Base-by-base conservation (phyloP, 2,329 filamentous ascomycete species). In the Calonectria pauciramosa region DNA sequence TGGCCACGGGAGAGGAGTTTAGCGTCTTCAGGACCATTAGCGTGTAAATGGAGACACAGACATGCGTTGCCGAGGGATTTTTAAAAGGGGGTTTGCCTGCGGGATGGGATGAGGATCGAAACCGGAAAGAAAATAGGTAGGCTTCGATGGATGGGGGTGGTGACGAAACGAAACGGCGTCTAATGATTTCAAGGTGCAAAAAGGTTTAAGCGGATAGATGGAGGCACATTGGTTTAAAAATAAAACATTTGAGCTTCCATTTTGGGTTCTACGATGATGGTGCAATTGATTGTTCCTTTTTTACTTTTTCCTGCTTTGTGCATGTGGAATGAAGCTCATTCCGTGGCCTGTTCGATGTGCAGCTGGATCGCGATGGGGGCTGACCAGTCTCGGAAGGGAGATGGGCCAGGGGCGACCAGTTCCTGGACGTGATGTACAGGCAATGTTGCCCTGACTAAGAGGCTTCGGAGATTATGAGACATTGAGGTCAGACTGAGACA, bases 1-100 rank as follows among this genome's bases (percentile, higher is more conserved):
- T 99, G 86, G 96, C 95, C 2, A 99, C 97, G 0, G 97, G 97
- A 13, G 94, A 96, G 82, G 93, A 93, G 85, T 98, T 99, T 86
- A 95, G 94, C 82, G 92, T 96, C 64, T 95, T 96, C 86, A 93
- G 94, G 84, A 96, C 94, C 2, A 96, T 96, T 82, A 95, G 93
- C 84, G 94, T 96, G 71, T 96, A 89, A 84, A 20, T 13, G 3
- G 32, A 20, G 23, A 64, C 26, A n/a, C 28, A 20, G 23, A 64
- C 26, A n/a, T 36, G 34, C 30, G 5, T 28, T 28, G 54, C 26
- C 30, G 32, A 69, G 38, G 38, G 30, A 60, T 38, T 47, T 47
- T 10, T 20, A 59, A 59, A 30, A n/a, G 28, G n/a, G 47, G 26
- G 11, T 18, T 8, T 16, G 38, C 3, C 34, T 28, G 28, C 23